These are phyloP conservation scores for Mollisiaceae sp. DNA, from an alignment of 2,329 filamentous ascomycete genomes.

Conservation along the genomic window DNA sequence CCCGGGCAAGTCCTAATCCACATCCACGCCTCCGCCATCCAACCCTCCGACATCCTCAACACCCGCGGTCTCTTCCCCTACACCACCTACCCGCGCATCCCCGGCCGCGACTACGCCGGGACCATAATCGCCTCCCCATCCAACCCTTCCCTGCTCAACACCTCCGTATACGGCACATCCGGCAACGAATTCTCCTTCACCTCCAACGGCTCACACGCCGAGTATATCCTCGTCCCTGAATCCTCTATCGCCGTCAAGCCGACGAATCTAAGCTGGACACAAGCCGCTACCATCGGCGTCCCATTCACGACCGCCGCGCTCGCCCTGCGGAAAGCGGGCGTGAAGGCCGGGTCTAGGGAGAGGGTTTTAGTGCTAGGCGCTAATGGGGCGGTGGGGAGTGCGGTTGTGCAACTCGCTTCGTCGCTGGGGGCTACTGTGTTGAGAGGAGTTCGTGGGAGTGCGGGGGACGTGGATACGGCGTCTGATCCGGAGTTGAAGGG, in stretches of 20 bases:
- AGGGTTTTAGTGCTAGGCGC: constrained; percentile 34
- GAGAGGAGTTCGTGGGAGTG: constrained; percentile 26
- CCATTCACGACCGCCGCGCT: constrained; percentile 37
- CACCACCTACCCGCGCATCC: constrained; percentile 36
- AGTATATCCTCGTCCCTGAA: constrained; percentile 34
- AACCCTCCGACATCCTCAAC: constrained; percentile 38
- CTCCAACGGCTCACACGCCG: constrained; percentile 34
- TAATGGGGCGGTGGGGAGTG: constrained; percentile 35
- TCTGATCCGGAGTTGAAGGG: constrained; percentile 30
- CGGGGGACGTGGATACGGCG: constrained; percentile 34
- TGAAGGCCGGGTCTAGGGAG: constrained; percentile 29
- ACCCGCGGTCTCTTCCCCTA: constrained; percentile 30
- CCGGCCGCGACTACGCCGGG: constrained; percentile 37
- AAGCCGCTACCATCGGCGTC: constrained; percentile 36
- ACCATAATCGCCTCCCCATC: constrained; percentile 28
- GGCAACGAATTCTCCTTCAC: constrained; percentile 35
- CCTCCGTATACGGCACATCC: constrained; percentile 36
- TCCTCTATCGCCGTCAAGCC: constrained; percentile 34
- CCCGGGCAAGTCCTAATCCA: constrained; percentile 32
- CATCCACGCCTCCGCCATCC: constrained; percentile 36
- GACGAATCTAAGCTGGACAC: constrained; percentile 24
- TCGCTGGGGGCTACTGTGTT: constrained; percentile 31
- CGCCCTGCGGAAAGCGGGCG: constrained; percentile 22
- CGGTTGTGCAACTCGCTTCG: constrained; percentile 34
- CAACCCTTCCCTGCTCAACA: constrained; percentile 19